Evolutionary conservation across 2,329 filamentous ascomycete genomes (phyloP), one percentile per base, ranked within the genome.

Genomic region (Bipolaris cookei): DNA sequence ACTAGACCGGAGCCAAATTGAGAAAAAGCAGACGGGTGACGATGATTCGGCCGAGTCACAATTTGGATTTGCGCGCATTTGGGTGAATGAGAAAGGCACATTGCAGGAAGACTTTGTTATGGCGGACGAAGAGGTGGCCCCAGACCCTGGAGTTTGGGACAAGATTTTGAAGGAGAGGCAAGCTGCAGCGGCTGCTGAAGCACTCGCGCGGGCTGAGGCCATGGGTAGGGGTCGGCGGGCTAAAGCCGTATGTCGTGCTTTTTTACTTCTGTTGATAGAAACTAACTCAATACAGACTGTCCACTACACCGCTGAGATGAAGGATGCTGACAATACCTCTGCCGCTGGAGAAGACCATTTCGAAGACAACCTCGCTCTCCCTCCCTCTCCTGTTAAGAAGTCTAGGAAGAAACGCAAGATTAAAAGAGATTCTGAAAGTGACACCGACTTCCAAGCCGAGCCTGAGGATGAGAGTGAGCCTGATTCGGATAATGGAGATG

Each of bases 21-120:
- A 96, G 71, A 86, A 90, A 62, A 90, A 88, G 0, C 83, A 83
- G 53, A 80, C 83, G 1, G 84, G 85, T 8, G 83, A 87, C 2
- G 87, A 92, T 46, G 81, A 83, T 44, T 84, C 85, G 0, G 86
- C 88, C 0, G 90, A 96, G 71, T 89, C 87, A 0, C 90, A 93
- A 54, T 99, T 97, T 74, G 91, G 90, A 4, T 91, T 95, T 76
- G 94, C 94, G 37, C 86, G 91, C 42, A 89, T 99, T 1, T 99
- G 95, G 95, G 90, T 89, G 3, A 96, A 96, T 67, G 90, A 96
- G 34, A 86, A 87, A 64, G 86, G 84, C 6, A 80, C 82, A 0
- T 81, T 96, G 5, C 84, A 88, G 46, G 88, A 90, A 16, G 83
- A 86, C 21, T 73, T 90, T 20, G 81, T 85, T 42, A 81, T 82